Percentiles rank a stretch among this genome's conserved stretches.
phyloP scores from a whole-genome alignment of 2,329 filamentous ascomycete genomes.

The Geosmithia flava region DNA sequence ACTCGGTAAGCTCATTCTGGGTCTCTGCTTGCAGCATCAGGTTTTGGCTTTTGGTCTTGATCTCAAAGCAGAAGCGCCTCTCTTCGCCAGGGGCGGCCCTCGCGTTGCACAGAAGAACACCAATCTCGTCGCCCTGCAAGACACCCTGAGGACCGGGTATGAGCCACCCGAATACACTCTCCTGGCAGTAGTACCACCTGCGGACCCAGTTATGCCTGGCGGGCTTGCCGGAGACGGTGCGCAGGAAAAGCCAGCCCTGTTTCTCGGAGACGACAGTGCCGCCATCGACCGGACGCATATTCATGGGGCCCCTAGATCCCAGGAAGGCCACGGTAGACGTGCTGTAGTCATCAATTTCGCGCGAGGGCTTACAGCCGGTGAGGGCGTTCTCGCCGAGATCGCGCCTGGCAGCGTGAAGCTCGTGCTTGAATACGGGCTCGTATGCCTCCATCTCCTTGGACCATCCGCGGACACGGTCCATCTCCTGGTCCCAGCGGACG shows the following conservation, averaged over 20 bases:
- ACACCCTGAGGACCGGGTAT: slow-evolving; percentile 77
- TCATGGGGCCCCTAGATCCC: slow-evolving; percentile 56
- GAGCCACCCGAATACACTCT: slow-evolving; percentile 93
- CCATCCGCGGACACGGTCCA: slow-evolving; percentile 89
- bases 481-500: slow-evolving; percentile 59
- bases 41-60: slow-evolving; percentile 92
- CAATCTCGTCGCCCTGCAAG: slow-evolving; percentile 91
- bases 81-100: slow-evolving; percentile 88
- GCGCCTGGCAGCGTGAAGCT: slow-evolving; percentile 66
- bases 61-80: slow-evolving; percentile 90
- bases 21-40: slow-evolving; percentile 88
- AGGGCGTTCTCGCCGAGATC: slow-evolving; percentile 74
- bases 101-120: slow-evolving; percentile 84
- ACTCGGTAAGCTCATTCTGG: slow-evolving; percentile 82
- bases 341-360: slow-evolving; percentile 88
- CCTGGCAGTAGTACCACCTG: slow-evolving; percentile 91
- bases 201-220: slow-evolving; percentile 81
- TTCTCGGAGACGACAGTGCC: slow-evolving; percentile 55
- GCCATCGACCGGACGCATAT: slow-evolving; percentile 39
- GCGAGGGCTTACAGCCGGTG: slow-evolving; percentile 60
- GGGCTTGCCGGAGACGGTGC: slow-evolving; percentile 75
- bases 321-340: slow-evolving; percentile 82
- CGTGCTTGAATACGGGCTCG: slow-evolving; percentile 72
- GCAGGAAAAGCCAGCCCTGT: slow-evolving; percentile 86
- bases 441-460: slow-evolving; percentile 84